Evolutionary conservation across 129 eudicot genomes (phyloP).

Genomic region (Logfia minima): DNA sequence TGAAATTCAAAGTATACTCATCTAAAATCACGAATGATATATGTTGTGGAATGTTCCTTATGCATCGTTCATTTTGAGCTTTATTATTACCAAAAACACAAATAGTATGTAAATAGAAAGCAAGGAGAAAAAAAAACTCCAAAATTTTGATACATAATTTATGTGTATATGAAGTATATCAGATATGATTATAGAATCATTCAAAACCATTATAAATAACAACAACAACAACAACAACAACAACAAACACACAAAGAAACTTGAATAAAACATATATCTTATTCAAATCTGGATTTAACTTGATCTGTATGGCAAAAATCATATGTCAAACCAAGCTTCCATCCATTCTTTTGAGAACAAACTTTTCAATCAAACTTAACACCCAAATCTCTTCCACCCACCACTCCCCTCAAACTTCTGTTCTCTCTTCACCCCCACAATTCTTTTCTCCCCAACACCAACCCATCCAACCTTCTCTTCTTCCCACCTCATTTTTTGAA

Average conservation of each 20-base stretch:
- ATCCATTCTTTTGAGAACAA: conserved; percentile 71
- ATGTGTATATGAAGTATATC: too few relatives aligned
- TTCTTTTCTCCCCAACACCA: conserved; percentile 36
- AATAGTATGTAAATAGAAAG: too few relatives aligned
- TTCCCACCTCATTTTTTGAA: conserved; percentile 61
- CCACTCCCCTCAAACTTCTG: conserved; percentile 42
- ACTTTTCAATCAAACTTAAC: conserved; percentile 79
- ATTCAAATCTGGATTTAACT: conserved; percentile 48
- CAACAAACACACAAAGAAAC: not conserved
- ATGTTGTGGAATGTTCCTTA: too few relatives aligned
- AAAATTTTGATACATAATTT: too few relatives aligned
- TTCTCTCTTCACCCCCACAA: conserved; percentile 40
- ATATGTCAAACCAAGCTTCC: conserved; percentile 56
- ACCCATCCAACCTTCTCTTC: conserved; percentile 70
- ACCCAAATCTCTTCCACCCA: conserved; percentile 54
- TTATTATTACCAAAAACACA: too few relatives aligned
- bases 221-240: not conserved
- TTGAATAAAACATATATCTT: not conserved
- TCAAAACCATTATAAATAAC: not conserved
- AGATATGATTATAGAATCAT: too few relatives aligned
- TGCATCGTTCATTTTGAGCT: too few relatives aligned
- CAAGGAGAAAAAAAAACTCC: too few relatives aligned
- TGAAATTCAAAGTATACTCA: too few relatives aligned
- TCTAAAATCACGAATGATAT: too few relatives aligned
- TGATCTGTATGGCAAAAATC: conserved; percentile 53